Conservation (phyloP, 495 filamentous ascomycete species). For the Jackrogersella multiformis region DNA sequence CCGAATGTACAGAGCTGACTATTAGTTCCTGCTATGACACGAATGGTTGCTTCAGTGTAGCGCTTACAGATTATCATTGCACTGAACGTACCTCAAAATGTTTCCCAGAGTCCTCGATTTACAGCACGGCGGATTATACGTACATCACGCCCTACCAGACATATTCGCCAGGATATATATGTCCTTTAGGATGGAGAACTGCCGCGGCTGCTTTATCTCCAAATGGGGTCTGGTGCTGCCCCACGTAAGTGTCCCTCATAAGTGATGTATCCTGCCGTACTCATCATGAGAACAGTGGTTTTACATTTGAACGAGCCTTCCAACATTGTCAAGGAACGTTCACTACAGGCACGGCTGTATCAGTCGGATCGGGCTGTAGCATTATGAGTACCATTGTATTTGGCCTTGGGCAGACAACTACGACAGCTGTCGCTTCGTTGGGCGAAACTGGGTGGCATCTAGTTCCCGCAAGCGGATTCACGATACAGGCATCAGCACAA, state of each 20-base stretch:
- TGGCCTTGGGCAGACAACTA: background rate
- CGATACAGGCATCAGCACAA: background rate
- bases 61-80: background rate
- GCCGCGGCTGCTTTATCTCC: background rate
- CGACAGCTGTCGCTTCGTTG: background rate
- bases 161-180: constrained; percentile 14
- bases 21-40: background rate
- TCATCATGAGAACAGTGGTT: background rate
- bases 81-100: background rate
- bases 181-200: constrained; percentile 4
- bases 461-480: background rate
- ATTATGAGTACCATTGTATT: background rate
- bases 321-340: constrained; percentile 1
- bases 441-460: background rate
- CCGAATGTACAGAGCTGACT: constrained; percentile 1
- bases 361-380: background rate
- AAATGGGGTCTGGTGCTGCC: constrained; percentile 21
- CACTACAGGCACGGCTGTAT: constrained; percentile 4
- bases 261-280: background rate
- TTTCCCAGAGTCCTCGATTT: background rate
- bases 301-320: background rate
- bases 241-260: background rate
- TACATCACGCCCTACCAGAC: background rate
- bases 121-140: background rate
- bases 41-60: background rate